Conservation (phyloP, 352 stramenopile species). For the Pythium plurisporium region DNA sequence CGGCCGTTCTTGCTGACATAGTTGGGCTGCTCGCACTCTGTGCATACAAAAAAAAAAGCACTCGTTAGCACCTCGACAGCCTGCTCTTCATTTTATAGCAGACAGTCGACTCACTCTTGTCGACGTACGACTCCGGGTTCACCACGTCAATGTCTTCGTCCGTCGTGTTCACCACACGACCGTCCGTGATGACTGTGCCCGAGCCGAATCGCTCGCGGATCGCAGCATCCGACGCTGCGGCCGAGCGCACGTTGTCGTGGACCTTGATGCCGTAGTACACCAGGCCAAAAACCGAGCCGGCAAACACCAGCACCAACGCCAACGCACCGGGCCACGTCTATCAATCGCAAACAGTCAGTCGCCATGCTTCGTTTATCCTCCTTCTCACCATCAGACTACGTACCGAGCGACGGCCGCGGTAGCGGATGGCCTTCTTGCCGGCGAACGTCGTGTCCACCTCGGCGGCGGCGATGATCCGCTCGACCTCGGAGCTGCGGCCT, state of each 20-base stretch:
- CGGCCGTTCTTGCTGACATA: constrained; percentile 74
- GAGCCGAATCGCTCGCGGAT: constrained; percentile 46
- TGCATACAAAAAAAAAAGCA: background rate
- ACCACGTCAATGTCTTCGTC: constrained; percentile 46
- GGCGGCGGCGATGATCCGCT: constrained; percentile 75
- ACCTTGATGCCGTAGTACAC: constrained; percentile 72
- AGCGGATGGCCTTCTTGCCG: constrained; percentile 63
- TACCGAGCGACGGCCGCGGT: constrained; percentile 66
- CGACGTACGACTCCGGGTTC: constrained; percentile 70
- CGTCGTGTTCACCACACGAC: constrained; percentile 31
- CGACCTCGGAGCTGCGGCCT: constrained; percentile 65
- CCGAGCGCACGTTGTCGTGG: constrained; percentile 52
- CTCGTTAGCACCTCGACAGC: background rate
- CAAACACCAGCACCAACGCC: constrained; percentile 49
- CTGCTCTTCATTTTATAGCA: too few species aligned
- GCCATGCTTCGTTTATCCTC: background rate
- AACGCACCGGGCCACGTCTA: constrained; percentile 79
- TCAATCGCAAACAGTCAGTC: background rate
- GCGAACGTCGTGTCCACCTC: constrained; percentile 79
- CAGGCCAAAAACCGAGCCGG: constrained; percentile 57
- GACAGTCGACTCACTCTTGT: constrained; percentile 44
- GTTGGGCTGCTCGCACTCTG: constrained; percentile 80
- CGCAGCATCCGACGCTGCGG: constrained; percentile 42
- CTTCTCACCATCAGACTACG: constrained; percentile 4
- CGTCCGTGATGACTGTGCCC: constrained; percentile 65